phyloP scores from a whole-genome alignment of 495 filamentous ascomycete genomes.

The Neurospora sublineolata region DNA sequence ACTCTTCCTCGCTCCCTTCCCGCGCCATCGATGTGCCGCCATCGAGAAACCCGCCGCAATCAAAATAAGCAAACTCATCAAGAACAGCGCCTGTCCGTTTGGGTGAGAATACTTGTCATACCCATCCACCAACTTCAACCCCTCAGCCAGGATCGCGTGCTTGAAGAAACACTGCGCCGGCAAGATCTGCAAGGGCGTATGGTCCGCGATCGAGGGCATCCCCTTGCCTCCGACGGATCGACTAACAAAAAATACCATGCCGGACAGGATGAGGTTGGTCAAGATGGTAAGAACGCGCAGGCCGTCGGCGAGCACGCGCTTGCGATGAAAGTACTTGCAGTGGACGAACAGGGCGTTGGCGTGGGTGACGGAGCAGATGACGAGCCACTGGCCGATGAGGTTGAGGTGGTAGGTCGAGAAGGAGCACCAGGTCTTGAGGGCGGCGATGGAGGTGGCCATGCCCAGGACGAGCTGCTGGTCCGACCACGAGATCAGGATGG shows the following conservation, averaged over 20 bases:
- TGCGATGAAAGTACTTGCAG: not conserved
- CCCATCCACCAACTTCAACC: not conserved
- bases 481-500: not conserved
- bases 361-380: constrained; percentile 1
- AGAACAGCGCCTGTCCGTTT: not conserved
- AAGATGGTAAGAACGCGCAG: not conserved
- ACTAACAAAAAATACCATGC: not conserved
- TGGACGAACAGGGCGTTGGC: constrained; percentile 2
- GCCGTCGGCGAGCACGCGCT: not conserved
- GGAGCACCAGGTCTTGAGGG: not conserved
- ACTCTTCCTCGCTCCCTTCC: not conserved
- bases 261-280: not conserved
- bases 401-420: constrained; percentile 6
- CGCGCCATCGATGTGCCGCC: not conserved
- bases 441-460: constrained; percentile 2
- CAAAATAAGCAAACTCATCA: not conserved
- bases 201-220: not conserved
- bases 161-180: not conserved
- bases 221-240: not conserved
- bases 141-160: not conserved
- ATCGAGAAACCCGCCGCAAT: not conserved
- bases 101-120: not conserved
- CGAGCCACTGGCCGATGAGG: constrained; percentile 2
- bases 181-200: not conserved
- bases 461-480: constrained; percentile 4